Percentiles rank a stretch among this genome's conserved stretches.
These are phyloP conservation scores for Arachnomyces sp. DNA, from an alignment of 2,329 filamentous ascomycete genomes.

Conservation along the genomic window DNA sequence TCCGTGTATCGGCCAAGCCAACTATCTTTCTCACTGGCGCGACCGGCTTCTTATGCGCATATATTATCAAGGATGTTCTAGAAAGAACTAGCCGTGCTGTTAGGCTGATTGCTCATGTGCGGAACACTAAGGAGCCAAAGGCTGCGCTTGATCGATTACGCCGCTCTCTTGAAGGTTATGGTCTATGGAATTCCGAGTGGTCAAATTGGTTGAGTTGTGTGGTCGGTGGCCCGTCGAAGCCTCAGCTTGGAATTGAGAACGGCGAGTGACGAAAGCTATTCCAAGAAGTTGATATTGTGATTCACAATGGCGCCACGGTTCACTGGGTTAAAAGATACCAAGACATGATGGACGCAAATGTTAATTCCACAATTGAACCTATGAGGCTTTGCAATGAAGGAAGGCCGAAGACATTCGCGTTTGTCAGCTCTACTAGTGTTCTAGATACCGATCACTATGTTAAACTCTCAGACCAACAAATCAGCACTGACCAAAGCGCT, in stretches of 20 bases:
- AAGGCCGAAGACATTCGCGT: slow-evolving; percentile 71
- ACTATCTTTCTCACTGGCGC: slow-evolving; percentile 81
- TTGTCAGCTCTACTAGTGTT: slow-evolving; percentile 74
- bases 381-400: slow-evolving; percentile 68
- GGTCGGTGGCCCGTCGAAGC: slow-evolving; percentile 65
- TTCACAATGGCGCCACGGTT: slow-evolving; percentile 73
- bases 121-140: slow-evolving; percentile 52
- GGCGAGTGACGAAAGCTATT: slow-evolving; percentile 58
- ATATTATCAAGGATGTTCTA: slow-evolving; percentile 68
- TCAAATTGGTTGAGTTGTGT: slow-evolving; percentile 57
- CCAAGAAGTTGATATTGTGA: slow-evolving; percentile 61
- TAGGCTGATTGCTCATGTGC: slow-evolving; percentile 68
- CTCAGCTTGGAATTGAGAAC: slow-evolving; percentile 64
- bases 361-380: slow-evolving; percentile 69
- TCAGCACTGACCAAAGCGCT: slow-evolving; percentile 53
- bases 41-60: slow-evolving; percentile 82
- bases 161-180: slow-evolving; percentile 65
- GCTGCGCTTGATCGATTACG: slow-evolving; percentile 58
- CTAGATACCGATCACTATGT: slow-evolving; percentile 79
- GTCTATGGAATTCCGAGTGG: slow-evolving; percentile 66
- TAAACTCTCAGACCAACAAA: slow-evolving; percentile 58
- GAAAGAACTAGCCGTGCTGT: slow-evolving; percentile 48
- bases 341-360: slow-evolving; percentile 65
- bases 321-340: slow-evolving; percentile 79
- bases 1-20: slow-evolving; percentile 23